phyloP scores from a whole-genome alignment of 1,139 yeast species.

The Hyphopichia wangnamkhiaoensis region DNA sequence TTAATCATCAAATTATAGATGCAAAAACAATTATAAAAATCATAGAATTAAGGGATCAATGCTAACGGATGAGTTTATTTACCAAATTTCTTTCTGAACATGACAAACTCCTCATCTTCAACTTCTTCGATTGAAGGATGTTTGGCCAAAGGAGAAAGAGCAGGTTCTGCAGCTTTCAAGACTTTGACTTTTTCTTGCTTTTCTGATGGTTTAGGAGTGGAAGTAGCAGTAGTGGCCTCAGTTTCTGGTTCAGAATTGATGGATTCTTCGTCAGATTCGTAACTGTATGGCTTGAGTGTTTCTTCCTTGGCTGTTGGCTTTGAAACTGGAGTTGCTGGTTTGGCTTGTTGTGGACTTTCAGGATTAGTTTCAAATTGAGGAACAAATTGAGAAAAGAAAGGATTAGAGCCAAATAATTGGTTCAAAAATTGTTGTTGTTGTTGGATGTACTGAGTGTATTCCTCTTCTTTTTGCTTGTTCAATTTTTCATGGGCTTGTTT shows the following conservation, averaged over 20 bases:
- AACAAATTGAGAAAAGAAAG: conserved; percentile 1
- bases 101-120: conserved; percentile 38
- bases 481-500: conserved; percentile 11
- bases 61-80: conserved; percentile 14
- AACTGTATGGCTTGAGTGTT: conserved; percentile 1
- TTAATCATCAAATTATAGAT: neutral
- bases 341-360: conserved; percentile 6
- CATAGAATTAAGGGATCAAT: neutral
- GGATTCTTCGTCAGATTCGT: conserved; percentile 22
- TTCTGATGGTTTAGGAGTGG: conserved; percentile 10
- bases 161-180: conserved; percentile 12
- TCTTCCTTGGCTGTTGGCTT: neutral
- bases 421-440: conserved; percentile 22
- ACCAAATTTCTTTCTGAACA: conserved; percentile 43
- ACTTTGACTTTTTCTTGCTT: conserved; percentile 4
- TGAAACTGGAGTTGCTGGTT: neutral
- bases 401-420: conserved; percentile 18
- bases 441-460: conserved; percentile 5
- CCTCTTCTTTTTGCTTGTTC: conserved; percentile 9
- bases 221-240: conserved; percentile 6
- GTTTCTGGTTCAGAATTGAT: conserved; percentile 23
- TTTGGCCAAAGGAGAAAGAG: conserved; percentile 14
- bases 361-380: conserved; percentile 6
- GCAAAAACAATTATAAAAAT: neutral
- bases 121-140: conserved; percentile 34